Evolutionary conservation across 371 early-diverging fungal genomes (phyloP), one percentile per base, ranked within the genome.

Genomic region (Mortierella sp.): DNA sequence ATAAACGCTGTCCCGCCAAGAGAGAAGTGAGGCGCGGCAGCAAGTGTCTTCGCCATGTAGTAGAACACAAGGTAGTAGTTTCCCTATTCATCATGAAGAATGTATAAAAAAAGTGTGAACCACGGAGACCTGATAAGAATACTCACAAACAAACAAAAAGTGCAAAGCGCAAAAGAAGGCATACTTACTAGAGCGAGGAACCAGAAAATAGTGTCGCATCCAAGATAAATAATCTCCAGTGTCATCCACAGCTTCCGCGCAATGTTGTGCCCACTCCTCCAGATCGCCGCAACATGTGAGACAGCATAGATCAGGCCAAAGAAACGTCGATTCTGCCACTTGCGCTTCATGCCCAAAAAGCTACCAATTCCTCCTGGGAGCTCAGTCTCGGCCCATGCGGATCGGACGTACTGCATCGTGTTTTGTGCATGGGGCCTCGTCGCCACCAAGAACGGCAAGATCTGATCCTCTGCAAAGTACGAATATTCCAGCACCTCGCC

Each of bases 321-420:
- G 91, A 97, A 97, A 0, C 96, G 95, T 26, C 98, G 97, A 88
- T 98, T 98, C 65, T 98, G 91, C 98, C 98, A 98, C 74, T 98
- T 93, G 72, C 98, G 95, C 81, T 98, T 95, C 90, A 98, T 97
- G 13, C 96, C 95, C 70, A 98, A 93, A 70, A 98, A 96, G 78
- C 97, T 96, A 28, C 94, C 91, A 50, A 97, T 91, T 6, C 78
- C 80, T 14, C 57, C 73, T 16, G 87, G 87, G 1, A 86, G 75
- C 54, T 86, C 87, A 3, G 87, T 86, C 52, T 86, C 87, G 1
- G 87, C 87, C 87, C 87, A 86, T 9, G 87, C 87, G 0, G 87
- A 86, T 19, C 80, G 77, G 19, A 86, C 87, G 24, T 80, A 86
- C 60, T 86, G 82, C 87, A 86, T 86, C 26, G 83, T 82, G 44